Evolutionary conservation across 805 yeast species (phyloP).

Genomic region (Myxozyma neglecta): DNA sequence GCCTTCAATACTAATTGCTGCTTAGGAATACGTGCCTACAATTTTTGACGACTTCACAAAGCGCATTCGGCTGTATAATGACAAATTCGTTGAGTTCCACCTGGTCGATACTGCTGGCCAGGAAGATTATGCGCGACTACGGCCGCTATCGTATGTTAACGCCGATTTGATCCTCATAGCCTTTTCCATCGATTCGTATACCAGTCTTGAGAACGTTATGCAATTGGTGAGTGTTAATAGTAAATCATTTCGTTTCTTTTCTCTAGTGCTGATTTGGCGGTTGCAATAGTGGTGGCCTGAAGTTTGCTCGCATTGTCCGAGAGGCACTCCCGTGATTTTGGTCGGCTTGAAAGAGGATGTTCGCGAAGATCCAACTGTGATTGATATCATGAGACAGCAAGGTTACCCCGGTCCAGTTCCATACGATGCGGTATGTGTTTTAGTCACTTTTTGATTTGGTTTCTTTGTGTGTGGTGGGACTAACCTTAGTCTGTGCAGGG

Average conservation of each 20-base stretch:
- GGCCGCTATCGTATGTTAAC: constrained; percentile 79
- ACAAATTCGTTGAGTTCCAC: constrained; percentile 63
- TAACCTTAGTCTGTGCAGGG: constrained; percentile 38
- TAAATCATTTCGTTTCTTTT: background rate
- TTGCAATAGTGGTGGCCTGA: constrained; percentile 73
- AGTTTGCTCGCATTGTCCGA: constrained; percentile 74
- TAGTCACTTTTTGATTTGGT: background rate
- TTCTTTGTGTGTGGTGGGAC: background rate
- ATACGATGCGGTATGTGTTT: background rate
- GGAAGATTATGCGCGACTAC: constrained; percentile 76
- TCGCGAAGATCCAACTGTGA: constrained; percentile 34
- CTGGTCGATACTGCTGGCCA: constrained; percentile 92
- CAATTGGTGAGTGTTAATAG: constrained; percentile 42
- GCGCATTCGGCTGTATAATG: constrained; percentile 49
- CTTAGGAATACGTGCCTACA: constrained; percentile 66
- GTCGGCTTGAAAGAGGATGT: constrained; percentile 85
- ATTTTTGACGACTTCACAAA: constrained; percentile 78
- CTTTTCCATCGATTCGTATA: constrained; percentile 63
- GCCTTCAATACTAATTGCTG: background rate
- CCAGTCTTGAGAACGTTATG: constrained; percentile 67
- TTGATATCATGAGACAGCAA: constrained; percentile 32
- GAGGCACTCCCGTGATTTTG: constrained; percentile 65
- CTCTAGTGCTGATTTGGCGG: background rate
- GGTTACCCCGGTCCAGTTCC: constrained; percentile 34
- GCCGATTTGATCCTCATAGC: constrained; percentile 74